phyloP scores from a whole-genome alignment of 2,329 filamentous ascomycete species.

The Aureobasidium zeae region DNA sequence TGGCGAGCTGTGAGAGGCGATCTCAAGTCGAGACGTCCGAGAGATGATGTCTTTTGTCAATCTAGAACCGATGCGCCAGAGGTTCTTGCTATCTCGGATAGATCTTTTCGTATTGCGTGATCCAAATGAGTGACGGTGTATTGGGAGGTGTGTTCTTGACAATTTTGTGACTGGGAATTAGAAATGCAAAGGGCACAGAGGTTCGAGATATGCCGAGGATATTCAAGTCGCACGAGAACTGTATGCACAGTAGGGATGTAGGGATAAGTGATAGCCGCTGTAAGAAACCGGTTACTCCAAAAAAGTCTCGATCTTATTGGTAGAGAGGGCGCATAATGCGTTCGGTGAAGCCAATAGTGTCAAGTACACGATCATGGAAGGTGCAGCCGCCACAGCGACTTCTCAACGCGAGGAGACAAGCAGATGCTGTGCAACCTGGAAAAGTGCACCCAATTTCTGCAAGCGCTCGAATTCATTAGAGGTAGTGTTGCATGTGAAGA shows the following conservation, averaged over 20 bases:
- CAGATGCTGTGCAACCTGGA: not conserved
- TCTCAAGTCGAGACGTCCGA: too few relatives aligned
- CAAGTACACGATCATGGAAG: constrained; percentile 8
- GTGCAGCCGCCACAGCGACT: not conserved
- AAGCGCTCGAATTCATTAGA: too few relatives aligned
- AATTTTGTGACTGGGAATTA: not conserved
- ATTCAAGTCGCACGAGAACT: constrained; percentile 1
- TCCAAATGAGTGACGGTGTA: too few relatives aligned
- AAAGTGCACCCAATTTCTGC: too few relatives aligned
- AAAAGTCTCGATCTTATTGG: constrained; percentile 1
- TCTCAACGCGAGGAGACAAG: not conserved
- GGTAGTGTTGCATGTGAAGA: too few relatives aligned
- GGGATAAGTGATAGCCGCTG: not conserved
- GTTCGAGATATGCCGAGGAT: not conserved
- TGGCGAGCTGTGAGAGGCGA: too few relatives aligned
- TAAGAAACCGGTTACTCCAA: not conserved
- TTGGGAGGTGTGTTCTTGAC: not conserved
- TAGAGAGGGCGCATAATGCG: not conserved
- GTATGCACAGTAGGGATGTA: not conserved
- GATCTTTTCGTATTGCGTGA: too few relatives aligned
- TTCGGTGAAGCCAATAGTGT: constrained; percentile 2
- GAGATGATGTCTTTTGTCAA: too few relatives aligned
- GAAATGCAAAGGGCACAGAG: not conserved
- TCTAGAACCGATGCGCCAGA: too few relatives aligned
- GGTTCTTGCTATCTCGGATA: too few relatives aligned